Percentiles rank a stretch among this genome's conserved stretches.
phyloP scores from a whole-genome alignment of 805 yeast genomes.

The Saccharomycopsis olivae region DNA sequence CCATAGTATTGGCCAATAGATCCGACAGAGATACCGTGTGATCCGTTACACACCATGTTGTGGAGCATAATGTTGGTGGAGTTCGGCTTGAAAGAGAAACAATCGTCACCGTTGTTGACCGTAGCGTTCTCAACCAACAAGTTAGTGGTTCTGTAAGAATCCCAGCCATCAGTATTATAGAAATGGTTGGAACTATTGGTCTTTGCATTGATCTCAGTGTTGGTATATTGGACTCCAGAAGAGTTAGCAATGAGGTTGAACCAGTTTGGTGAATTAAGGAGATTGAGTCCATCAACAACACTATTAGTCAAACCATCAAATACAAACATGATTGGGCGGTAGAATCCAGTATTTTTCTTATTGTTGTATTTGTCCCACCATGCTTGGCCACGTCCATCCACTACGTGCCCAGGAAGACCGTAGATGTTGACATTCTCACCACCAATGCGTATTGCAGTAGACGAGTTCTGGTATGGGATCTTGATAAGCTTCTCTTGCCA shows the following conservation, averaged over 20 bases:
- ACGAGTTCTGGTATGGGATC: slow-evolving; percentile 10
- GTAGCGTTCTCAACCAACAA: slow-evolving; percentile 12
- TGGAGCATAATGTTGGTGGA: slow-evolving; percentile 9
- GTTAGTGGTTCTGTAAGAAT: slow-evolving; percentile 9
- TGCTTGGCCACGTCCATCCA: slow-evolving; percentile 12
- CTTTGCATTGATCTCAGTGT: slow-evolving; percentile 7
- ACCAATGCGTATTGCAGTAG: slow-evolving; percentile 14
- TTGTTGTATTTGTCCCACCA: slow-evolving; percentile 13
- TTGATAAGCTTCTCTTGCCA: slow-evolving; percentile 12
- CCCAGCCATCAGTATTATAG: slow-evolving; percentile 16
- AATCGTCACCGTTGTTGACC: slow-evolving; percentile 13
- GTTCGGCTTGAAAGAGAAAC: slow-evolving; percentile 12
- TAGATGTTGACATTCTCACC: slow-evolving; percentile 11
- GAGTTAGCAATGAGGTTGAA: slow-evolving; percentile 11
- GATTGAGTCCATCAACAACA: slow-evolving; percentile 11
- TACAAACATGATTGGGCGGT: slow-evolving; percentile 11
- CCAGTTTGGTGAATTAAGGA: slow-evolving; percentile 13
- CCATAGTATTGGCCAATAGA: slow-evolving; percentile 13
- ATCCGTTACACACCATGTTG: slow-evolving; percentile 12
- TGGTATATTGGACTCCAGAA: slow-evolving; percentile 10
- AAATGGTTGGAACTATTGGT: slow-evolving; percentile 4
- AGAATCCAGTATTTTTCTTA: slow-evolving; percentile 7
- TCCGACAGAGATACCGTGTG: slow-evolving; percentile 15
- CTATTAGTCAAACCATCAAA: slow-evolving; percentile 9
- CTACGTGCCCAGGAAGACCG: slow-evolving; percentile 9